phyloP scores from a whole-genome alignment of 805 yeast species.

The Grigorovia humatica region DNA sequence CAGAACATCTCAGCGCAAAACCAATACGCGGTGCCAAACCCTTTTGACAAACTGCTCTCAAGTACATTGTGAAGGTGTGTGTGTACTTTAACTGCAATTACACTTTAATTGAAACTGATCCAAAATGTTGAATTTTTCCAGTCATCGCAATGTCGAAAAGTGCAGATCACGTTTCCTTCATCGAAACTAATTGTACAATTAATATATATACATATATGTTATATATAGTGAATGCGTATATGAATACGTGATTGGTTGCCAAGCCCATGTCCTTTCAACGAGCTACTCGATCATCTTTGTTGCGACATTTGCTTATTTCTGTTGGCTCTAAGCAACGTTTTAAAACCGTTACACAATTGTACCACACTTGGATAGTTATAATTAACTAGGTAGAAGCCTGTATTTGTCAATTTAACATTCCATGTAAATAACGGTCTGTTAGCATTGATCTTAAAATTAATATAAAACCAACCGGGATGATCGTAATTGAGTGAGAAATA shows the following conservation, averaged over 20 bases:
- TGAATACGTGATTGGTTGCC: background rate
- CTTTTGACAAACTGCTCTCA: background rate
- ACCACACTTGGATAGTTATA: slow-evolving; percentile 84
- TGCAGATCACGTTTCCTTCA: background rate
- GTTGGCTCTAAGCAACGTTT: slow-evolving; percentile 40
- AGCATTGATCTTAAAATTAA: slow-evolving; percentile 75
- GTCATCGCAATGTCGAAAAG: background rate
- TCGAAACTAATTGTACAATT: background rate
- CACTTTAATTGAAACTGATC: too few relatives aligned
- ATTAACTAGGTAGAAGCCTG: slow-evolving; percentile 71
- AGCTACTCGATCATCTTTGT: background rate
- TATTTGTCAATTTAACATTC: slow-evolving; percentile 85
- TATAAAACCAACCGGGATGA: slow-evolving; percentile 86
- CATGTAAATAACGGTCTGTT: slow-evolving; percentile 63
- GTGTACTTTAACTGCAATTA: too few relatives aligned
- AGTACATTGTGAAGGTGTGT: background rate
- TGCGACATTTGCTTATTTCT: slow-evolving; percentile 12
- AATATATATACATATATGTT: background rate
- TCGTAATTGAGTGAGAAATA: slow-evolving; percentile 84
- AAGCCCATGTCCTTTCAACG: background rate
- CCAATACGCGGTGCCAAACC: background rate
- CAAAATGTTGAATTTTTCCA: background rate
- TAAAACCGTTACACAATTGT: slow-evolving; percentile 89
- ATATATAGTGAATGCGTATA: background rate
- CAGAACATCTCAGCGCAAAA: background rate